phyloP scores from a whole-genome alignment of 1,284 basidiomycete species.

The Ceratobasidium sp. region DNA sequence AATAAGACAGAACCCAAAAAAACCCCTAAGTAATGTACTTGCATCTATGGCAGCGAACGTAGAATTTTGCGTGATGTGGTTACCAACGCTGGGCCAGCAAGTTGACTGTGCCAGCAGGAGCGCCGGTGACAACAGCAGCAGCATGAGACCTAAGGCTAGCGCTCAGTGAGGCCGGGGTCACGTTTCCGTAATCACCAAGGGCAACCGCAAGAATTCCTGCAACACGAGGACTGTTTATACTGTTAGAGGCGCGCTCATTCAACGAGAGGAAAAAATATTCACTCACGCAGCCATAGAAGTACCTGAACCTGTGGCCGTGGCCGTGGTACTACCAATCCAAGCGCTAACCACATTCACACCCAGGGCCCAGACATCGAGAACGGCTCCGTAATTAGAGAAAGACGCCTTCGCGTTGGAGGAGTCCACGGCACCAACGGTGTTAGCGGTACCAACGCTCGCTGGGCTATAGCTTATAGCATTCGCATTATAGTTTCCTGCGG shows the following conservation, averaged over 20 bases:
- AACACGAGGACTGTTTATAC: slow-evolving; percentile 26
- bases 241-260: too few species aligned
- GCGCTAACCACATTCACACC: slow-evolving; percentile 84
- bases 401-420: slow-evolving; percentile 85
- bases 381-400: slow-evolving; percentile 80
- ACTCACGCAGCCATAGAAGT: slow-evolving; percentile 69
- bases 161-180: slow-evolving; percentile 34
- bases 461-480: slow-evolving; percentile 55
- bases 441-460: slow-evolving; percentile 75
- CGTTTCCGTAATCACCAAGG: slow-evolving; percentile 40
- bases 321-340: slow-evolving; percentile 68
- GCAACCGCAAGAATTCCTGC: slow-evolving; percentile 32
- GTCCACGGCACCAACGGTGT: slow-evolving; percentile 89
- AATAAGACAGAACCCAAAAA: too few species aligned
- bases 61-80: too few species aligned
- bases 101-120: slow-evolving; percentile 42
- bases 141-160: slow-evolving; percentile 38
- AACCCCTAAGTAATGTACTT: too few species aligned
- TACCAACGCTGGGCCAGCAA: slow-evolving; percentile 43
- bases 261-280: background rate
- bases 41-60: too few species aligned
- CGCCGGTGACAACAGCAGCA: slow-evolving; percentile 30
- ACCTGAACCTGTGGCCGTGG: slow-evolving; percentile 76
- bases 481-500: slow-evolving; percentile 79
- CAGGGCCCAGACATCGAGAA: slow-evolving; percentile 49